Percentiles rank a stretch among this genome's conserved stretches.
Conservation (phyloP, 1,284 basidiomycete genomes). For the Naganishia albida region DNA sequence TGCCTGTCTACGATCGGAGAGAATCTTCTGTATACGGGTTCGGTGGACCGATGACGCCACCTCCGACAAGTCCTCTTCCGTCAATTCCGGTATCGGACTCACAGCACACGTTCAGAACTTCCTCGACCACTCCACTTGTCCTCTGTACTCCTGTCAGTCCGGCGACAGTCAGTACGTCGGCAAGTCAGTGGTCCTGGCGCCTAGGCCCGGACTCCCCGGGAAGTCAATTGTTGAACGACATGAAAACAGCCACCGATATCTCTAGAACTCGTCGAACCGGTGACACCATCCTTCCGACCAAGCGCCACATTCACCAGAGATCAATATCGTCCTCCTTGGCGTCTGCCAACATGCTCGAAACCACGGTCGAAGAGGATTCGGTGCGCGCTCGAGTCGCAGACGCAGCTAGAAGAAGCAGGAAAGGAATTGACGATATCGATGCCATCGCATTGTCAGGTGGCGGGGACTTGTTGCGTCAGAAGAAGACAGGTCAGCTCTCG, state of each 20-base stretch:
- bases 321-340: conserved; percentile 11
- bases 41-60: conserved; percentile 12
- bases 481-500: no score
- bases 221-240: conserved; percentile 17
- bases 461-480: no score
- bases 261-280: not conserved
- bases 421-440: not conserved
- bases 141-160: conserved; percentile 16
- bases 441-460: not conserved
- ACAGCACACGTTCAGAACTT: conserved; percentile 2
- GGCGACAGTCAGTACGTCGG: conserved; percentile 7
- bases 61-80: conserved; percentile 8
- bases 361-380: not conserved
- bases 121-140: conserved; percentile 5
- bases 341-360: conserved; percentile 6
- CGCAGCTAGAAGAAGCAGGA: not conserved
- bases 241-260: conserved; percentile 6
- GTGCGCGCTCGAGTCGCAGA: not conserved
- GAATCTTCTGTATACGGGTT: conserved; percentile 13
- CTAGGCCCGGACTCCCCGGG: conserved; percentile 8
- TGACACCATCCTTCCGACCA: conserved; percentile 2
- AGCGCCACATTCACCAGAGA: conserved; percentile 14
- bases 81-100: conserved; percentile 13
- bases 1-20: conserved; percentile 9
- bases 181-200: conserved; percentile 11